phyloP scores from a whole-genome alignment of 345 rosid species.

The Clarkia xantiana region DNA sequence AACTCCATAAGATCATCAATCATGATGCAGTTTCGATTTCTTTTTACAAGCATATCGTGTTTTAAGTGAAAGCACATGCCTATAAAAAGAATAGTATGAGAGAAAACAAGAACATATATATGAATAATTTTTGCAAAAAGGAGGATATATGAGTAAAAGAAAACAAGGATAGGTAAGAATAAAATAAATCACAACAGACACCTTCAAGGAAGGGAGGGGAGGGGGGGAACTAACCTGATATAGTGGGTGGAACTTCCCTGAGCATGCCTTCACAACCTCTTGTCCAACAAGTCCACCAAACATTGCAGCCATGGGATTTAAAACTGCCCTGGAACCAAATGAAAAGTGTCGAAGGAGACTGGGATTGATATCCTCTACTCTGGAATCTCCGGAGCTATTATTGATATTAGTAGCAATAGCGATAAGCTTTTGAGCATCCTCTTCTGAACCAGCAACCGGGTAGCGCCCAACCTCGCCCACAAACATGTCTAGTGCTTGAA shows the following conservation, averaged over 20 bases:
- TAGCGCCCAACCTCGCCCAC: constrained; percentile 48
- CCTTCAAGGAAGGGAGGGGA: too few relatives aligned
- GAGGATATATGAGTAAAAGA: background rate
- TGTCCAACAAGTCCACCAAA: constrained; percentile 98
- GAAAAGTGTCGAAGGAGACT: constrained; percentile 74
- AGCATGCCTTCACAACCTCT: constrained; percentile 97
- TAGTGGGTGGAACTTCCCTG: constrained; percentile 95
- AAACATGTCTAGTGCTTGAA: constrained; percentile 88
- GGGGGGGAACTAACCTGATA: constrained; percentile 68
- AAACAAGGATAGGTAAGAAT: background rate
- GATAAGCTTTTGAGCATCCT: constrained; percentile 73
- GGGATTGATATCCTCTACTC: constrained; percentile 56
- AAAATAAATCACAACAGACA: background rate
- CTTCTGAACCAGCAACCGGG: constrained; percentile 85
- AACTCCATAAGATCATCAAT: too few relatives aligned
- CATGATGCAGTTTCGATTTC: too few relatives aligned
- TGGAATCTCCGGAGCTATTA: constrained; percentile 57
- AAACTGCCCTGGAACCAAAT: constrained; percentile 87
- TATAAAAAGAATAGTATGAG: too few relatives aligned
- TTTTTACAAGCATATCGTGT: too few relatives aligned
- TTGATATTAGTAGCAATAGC: constrained; percentile 46
- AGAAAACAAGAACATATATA: too few relatives aligned
- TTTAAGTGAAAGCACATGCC: too few relatives aligned
- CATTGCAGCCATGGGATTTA: constrained; percentile 99
- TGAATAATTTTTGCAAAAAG: too few relatives aligned